These are phyloP conservation scores for Tilletia indica DNA, from an alignment of 1,284 basidiomycete genomes.

Conservation along the genomic window DNA sequence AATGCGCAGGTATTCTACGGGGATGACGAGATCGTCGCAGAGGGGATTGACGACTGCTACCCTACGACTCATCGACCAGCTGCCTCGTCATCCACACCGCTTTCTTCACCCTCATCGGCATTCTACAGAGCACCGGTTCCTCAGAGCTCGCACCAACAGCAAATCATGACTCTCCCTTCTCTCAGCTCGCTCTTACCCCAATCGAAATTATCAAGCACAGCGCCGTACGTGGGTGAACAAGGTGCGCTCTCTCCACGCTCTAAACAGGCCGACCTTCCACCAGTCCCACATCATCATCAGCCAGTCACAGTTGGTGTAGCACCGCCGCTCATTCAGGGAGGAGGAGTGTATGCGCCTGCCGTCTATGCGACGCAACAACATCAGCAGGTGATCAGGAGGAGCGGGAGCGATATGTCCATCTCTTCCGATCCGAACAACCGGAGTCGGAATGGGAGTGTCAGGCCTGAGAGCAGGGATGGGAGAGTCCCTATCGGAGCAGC, in stretches of 20 bases:
- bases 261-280: not conserved
- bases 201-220: not conserved
- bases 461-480: too few species aligned
- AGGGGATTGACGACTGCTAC: not conserved
- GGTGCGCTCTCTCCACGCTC: not conserved
- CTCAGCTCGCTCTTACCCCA: not conserved
- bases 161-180: not conserved
- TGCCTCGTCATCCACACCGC: too few species aligned
- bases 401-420: too few species aligned
- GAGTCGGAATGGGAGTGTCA: too few species aligned
- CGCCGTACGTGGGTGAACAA: not conserved
- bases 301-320: not conserved
- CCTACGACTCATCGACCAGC: not conserved
- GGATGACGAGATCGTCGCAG: conserved; percentile 7
- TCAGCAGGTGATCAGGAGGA: too few species aligned
- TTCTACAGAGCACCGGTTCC: too few species aligned
- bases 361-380: too few species aligned
- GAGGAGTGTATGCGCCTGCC: too few species aligned
- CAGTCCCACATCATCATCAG: not conserved
- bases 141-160: not conserved
- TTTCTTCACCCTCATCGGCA: too few species aligned
- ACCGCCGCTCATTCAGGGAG: too few species aligned
- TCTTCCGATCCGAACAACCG: too few species aligned
- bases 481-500: too few species aligned
- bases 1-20: not conserved